Evolutionary conservation across 805 yeast genomes (phyloP).

Genomic region (Candida boleticola): DNA sequence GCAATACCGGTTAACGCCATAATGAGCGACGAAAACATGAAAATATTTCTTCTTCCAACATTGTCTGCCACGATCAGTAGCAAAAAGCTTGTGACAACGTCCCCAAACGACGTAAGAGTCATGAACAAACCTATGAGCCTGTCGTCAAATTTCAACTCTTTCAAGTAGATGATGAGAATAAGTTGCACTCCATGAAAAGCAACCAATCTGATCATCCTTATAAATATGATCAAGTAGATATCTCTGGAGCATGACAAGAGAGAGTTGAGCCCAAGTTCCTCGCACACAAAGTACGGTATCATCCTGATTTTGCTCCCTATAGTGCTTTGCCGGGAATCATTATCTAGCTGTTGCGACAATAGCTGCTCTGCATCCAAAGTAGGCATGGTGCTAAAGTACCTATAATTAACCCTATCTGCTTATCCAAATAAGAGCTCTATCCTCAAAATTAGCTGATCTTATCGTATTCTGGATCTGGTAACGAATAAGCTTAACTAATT

Average conservation of each 20-base stretch:
- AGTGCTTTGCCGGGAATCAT: neutral
- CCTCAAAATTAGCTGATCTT: too few relatives aligned
- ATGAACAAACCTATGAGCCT: constrained; percentile 47
- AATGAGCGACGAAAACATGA: constrained; percentile 37
- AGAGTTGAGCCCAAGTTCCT: constrained; percentile 37
- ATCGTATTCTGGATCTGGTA: too few relatives aligned
- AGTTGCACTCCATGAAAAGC: constrained; percentile 39
- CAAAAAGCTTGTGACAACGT: constrained; percentile 46
- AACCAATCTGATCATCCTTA: constrained; percentile 33
- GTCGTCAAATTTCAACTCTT: constrained; percentile 40
- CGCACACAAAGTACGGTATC: constrained; percentile 12
- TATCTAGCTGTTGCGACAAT: neutral
- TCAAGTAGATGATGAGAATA: constrained; percentile 44
- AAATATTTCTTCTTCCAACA: constrained; percentile 43
- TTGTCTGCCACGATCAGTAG: constrained; percentile 46
- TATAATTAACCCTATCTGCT: neutral
- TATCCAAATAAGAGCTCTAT: too few relatives aligned
- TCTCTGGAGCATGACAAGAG: constrained; percentile 27
- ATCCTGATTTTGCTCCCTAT: constrained; percentile 10
- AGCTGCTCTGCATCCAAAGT: constrained; percentile 3
- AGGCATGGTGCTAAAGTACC: neutral
- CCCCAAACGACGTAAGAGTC: constrained; percentile 51
- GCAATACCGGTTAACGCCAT: constrained; percentile 45
- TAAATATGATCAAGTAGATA: constrained; percentile 27
- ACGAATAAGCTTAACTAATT: too few relatives aligned